Conservation (phyloP, 2,329 filamentous ascomycete species). For the Byssoonygena ceratinophila region DNA sequence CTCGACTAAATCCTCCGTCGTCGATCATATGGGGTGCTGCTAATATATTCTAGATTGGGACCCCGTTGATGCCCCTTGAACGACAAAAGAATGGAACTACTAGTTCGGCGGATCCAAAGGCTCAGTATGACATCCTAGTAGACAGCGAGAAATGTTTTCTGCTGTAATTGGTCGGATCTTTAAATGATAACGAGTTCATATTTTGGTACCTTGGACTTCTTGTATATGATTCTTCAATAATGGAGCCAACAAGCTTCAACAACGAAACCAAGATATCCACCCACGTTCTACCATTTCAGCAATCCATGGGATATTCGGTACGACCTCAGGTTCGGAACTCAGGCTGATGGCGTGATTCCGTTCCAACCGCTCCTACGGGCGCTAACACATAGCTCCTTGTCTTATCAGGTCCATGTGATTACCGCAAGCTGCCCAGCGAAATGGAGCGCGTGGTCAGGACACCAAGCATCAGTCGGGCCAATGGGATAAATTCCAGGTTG, state of each 20-base stretch:
- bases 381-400: neutral
- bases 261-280: no score
- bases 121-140: no score
- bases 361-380: neutral
- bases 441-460: neutral
- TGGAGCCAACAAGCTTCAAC: no score
- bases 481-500: neutral
- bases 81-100: neutral
- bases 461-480: neutral
- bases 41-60: slow-evolving; percentile 2
- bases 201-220: no score
- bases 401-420: neutral
- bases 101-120: neutral
- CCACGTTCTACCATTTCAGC: no score
- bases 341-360: neutral
- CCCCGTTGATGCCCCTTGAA: neutral
- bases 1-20: neutral
- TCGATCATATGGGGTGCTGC: neutral
- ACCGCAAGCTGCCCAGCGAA: no score
- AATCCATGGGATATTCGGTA: no score
- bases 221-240: no score
- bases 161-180: no score
- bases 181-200: no score
- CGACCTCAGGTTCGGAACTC: no score
- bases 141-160: no score